Evolutionary conservation across 2,329 filamentous ascomycete species (phyloP), one percentile per base, ranked within the genome.

Genomic region (Colletotrichum aenigma): DNA sequence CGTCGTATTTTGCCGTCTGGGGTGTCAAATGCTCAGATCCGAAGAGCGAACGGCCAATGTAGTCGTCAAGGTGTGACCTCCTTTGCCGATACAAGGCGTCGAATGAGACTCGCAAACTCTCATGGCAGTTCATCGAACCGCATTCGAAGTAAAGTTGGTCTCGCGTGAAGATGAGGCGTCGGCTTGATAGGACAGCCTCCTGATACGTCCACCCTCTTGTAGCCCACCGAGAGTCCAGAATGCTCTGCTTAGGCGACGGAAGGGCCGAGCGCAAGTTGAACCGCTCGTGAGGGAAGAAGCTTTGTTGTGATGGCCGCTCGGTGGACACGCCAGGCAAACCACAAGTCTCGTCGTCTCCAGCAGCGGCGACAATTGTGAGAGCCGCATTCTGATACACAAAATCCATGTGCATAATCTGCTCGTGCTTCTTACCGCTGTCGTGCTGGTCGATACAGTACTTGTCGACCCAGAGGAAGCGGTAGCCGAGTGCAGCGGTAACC

Each of bases 401-500:
- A 16, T 81, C 79, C 81, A 82, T 82, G 66, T 78, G 77, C 4
- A 76, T 75, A 52, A 81, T 79, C 61, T 81, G 78, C 10, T 79
- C 64, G 12, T 76, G 72, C 30, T 78, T 76, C 24, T 77, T 74
- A 28, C 62, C n/a, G 26, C 66, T 64, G 9, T 81, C 79, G 56
- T 81, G 79, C 58, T 82, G 81, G 21, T 81, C 62, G 2, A 82
- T 79, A 52, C 81, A 82, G 13, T 80, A 64, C 15, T 78, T 76
- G 30, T 82, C 81, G 21, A 82, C 74, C 81, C 81, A 82, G n/a
- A 82, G 76, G 60, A 78, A 81, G 4, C 61, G 60, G 9, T 77
- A 75, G 4, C 78, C 79, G 64, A 81, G 75, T 21, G 75, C 70
- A 13, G 52, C 64, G 8, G 79, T 77, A 36, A 79, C 75, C 28